Evolutionary conservation across 805 yeast genomes (phyloP).

Genomic region (Lachancea quebecensis): DNA sequence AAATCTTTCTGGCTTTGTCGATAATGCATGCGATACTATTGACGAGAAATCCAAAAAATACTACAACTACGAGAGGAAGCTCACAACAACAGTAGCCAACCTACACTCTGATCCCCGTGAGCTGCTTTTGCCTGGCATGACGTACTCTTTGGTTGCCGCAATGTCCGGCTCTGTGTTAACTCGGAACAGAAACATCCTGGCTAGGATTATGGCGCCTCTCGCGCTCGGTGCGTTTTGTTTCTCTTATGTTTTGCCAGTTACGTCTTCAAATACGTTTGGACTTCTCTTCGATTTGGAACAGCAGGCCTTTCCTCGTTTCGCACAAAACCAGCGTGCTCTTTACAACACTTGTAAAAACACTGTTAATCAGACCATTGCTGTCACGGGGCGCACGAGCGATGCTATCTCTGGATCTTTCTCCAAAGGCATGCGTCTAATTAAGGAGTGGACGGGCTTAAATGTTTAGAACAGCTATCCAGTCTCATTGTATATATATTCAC

Average conservation of each 20-base stretch:
- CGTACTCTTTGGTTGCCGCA: conserved; percentile 48
- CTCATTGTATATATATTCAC: neutral
- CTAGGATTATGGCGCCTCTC: conserved; percentile 45
- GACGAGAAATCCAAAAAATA: conserved; percentile 39
- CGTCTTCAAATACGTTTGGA: conserved; percentile 42
- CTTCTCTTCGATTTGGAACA: conserved; percentile 46
- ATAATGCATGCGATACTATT: conserved; percentile 29
- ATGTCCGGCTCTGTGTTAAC: conserved; percentile 55
- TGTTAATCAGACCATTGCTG: conserved; percentile 1
- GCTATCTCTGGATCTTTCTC: conserved; percentile 1
- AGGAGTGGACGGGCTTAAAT: conserved; percentile 23
- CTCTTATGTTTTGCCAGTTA: conserved; percentile 50
- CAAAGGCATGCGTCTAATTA: conserved; percentile 5
- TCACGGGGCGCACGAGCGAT: neutral
- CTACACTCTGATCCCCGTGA: conserved; percentile 49
- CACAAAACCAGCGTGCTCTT: conserved; percentile 21
- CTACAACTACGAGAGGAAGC: conserved; percentile 43
- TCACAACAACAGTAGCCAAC: conserved; percentile 44
- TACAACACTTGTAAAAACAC: conserved; percentile 1
- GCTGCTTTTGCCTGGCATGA: conserved; percentile 49
- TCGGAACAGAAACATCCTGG: conserved; percentile 43
- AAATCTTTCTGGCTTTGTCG: conserved; percentile 8
- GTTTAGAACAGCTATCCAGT: conserved; percentile 4
- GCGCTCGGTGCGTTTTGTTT: conserved; percentile 47
- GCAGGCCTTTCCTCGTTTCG: conserved; percentile 24